Percentiles rank a stretch among this genome's conserved stretches.
phyloP scores from a whole-genome alignment of 352 stramenopile species.

The Achlya hypogyna region DNA sequence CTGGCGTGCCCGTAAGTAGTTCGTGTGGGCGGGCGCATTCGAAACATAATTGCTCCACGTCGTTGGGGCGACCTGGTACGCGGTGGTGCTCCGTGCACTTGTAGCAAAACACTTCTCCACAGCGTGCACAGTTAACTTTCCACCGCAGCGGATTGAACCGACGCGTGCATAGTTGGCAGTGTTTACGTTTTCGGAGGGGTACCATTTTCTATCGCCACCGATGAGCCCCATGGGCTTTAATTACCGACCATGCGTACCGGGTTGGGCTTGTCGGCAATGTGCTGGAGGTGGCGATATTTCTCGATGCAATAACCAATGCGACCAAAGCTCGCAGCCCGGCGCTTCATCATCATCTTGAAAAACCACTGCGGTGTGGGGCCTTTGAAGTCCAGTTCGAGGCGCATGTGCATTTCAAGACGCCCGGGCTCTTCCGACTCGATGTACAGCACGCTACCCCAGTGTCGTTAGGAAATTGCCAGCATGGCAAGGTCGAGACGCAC shows the following conservation, averaged over 20 bases:
- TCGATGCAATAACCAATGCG: neutral
- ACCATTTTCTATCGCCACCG: constrained; percentile 7
- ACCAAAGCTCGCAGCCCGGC: neutral
- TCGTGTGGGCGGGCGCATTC: neutral
- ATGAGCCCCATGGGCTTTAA: too few species aligned
- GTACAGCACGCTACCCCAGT: neutral
- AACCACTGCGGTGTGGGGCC: neutral
- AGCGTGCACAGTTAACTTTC: neutral
- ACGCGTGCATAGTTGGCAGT: neutral
- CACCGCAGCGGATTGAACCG: neutral
- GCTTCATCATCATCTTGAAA: constrained; percentile 2
- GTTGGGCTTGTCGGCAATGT: neutral
- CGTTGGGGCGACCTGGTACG: neutral
- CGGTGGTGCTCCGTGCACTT: constrained; percentile 1
- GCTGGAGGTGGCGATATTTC: neutral
- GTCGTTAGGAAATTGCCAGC: too few species aligned
- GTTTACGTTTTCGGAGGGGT: neutral
- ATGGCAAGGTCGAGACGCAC: neutral
- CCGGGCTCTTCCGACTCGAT: neutral
- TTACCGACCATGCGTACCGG: neutral
- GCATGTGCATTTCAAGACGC: neutral
- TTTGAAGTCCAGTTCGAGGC: constrained; percentile 1
- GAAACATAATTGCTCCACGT: constrained; percentile 2
- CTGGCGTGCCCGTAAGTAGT: neutral
- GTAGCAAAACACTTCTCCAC: constrained; percentile 2